Percentiles rank a stretch among this genome's conserved stretches.
Evolutionary conservation across 257 asterid species (phyloP).

Genomic region (Agastache rugosa): DNA sequence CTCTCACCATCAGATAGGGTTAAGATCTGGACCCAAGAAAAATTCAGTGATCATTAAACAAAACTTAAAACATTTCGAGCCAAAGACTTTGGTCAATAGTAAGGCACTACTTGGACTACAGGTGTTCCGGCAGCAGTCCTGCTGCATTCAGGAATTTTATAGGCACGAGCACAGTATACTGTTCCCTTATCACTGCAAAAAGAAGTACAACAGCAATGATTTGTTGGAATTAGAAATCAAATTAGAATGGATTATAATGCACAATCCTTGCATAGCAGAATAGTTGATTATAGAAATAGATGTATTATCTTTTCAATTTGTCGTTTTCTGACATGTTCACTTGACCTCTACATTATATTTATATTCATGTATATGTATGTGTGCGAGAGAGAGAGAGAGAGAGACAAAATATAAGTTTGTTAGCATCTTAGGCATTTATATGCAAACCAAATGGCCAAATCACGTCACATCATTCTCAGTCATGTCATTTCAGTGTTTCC

Average conservation of each 20-base stretch:
- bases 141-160: slow-evolving; percentile 91
- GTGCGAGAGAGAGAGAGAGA: not conserved
- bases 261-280: slow-evolving; percentile 2
- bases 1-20: slow-evolving; percentile 96
- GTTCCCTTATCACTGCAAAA: slow-evolving; percentile 87
- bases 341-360: not conserved
- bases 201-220: slow-evolving; percentile 1
- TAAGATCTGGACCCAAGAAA: slow-evolving; percentile 65
- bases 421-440: not conserved
- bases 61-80: slow-evolving; percentile 23
- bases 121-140: slow-evolving; percentile 97
- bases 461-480: not conserved
- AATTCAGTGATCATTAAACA: slow-evolving; percentile 32
- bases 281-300: slow-evolving; percentile 1
- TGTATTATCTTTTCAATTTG: not conserved
- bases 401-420: not conserved
- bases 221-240: not conserved
- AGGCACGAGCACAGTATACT: slow-evolving; percentile 90
- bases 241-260: slow-evolving; percentile 1
- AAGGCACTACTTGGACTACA: slow-evolving; percentile 72
- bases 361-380: not conserved
- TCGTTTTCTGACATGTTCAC: not conserved
- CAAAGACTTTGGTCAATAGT: slow-evolving; percentile 27
- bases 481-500: not conserved
- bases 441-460: not conserved